These are phyloP conservation scores for Aotearoamyces nothofagi DNA, from an alignment of 2,329 filamentous ascomycete genomes.

Conservation along the genomic window DNA sequence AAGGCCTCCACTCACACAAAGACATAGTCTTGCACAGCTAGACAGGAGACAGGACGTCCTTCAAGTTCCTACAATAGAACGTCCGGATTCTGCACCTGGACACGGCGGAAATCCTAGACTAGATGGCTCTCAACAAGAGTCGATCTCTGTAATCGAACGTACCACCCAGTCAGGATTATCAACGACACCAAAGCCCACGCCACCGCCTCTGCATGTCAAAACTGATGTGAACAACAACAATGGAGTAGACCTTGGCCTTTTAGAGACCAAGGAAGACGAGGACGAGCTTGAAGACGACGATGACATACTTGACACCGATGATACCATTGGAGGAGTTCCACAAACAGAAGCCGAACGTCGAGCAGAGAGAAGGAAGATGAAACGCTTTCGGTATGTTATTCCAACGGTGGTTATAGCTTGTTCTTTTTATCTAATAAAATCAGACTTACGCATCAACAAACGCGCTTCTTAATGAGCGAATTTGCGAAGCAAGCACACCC, in stretches of 20 bases:
- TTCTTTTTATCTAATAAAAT: constrained; percentile 20
- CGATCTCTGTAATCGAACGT: background rate
- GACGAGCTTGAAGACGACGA: constrained; percentile 33
- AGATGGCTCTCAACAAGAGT: constrained; percentile 14
- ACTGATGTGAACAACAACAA: no score
- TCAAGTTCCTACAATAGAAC: constrained; percentile 11
- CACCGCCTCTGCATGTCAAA: no score
- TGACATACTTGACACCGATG: constrained; percentile 33
- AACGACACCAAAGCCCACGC: background rate
- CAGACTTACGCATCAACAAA: constrained; percentile 90
- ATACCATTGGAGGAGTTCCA: constrained; percentile 25
- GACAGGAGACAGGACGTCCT: constrained; percentile 10
- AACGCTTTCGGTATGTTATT: constrained; percentile 54
- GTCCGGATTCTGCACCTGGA: constrained; percentile 17
- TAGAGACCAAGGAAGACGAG: constrained; percentile 2
- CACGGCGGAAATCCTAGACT: constrained; percentile 10
- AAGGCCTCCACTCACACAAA: constrained; percentile 16
- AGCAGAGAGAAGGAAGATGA: constrained; percentile 51
- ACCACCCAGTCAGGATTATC: background rate
- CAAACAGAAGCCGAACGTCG: constrained; percentile 41
- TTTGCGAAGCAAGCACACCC: constrained; percentile 91
- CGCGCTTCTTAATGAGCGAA: constrained; percentile 93
- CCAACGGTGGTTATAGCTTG: background rate
- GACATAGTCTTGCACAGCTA: constrained; percentile 15
- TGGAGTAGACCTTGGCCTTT: no score